Evolutionary conservation across 2,329 filamentous ascomycete species (phyloP).

Genomic region (Ceratocystis eucalypticola): DNA sequence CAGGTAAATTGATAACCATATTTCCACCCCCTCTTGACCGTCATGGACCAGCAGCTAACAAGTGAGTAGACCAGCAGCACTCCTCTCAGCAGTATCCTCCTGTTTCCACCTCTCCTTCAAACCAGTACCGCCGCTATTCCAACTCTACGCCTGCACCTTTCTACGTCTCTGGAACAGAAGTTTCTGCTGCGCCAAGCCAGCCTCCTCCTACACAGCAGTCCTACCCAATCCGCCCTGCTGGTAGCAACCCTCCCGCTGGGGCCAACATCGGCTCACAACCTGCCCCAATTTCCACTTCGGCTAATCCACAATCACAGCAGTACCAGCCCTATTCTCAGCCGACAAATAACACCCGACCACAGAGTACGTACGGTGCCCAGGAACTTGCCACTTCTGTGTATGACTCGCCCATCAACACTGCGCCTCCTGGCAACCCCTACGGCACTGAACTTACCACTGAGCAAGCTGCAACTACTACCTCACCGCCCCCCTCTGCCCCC

Average conservation of each 20-base stretch:
- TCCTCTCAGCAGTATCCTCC: background rate
- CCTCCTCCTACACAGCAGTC: slow-evolving; percentile 29
- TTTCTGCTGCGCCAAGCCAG: slow-evolving; percentile 29
- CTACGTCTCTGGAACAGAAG: slow-evolving; percentile 48
- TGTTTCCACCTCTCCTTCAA: slow-evolving; percentile 34
- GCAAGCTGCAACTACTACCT: slow-evolving; percentile 22
- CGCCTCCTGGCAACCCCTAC: slow-evolving; percentile 33
- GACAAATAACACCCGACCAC: slow-evolving; percentile 40
- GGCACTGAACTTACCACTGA: slow-evolving; percentile 23
- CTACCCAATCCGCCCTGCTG: slow-evolving; percentile 33
- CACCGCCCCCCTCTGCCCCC: slow-evolving; percentile 27
- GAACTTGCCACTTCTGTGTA: slow-evolving; percentile 67
- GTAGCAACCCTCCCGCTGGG: slow-evolving; percentile 24
- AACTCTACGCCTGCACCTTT: slow-evolving; percentile 44
- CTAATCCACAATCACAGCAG: slow-evolving; percentile 32
- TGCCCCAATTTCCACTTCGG: slow-evolving; percentile 37
- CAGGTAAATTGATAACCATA: slow-evolving; percentile 8
- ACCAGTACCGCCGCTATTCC: slow-evolving; percentile 42
- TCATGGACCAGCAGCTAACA: background rate
- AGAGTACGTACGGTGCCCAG: slow-evolving; percentile 59
- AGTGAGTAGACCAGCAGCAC: slow-evolving; percentile 30
- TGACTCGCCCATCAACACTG: slow-evolving; percentile 53
- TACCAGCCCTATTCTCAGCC: slow-evolving; percentile 37
- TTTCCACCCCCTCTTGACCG: background rate
- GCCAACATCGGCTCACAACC: slow-evolving; percentile 22